Evolutionary conservation across 345 rosid genomes (phyloP).

Genomic region (Abelmoschus esculentus): DNA sequence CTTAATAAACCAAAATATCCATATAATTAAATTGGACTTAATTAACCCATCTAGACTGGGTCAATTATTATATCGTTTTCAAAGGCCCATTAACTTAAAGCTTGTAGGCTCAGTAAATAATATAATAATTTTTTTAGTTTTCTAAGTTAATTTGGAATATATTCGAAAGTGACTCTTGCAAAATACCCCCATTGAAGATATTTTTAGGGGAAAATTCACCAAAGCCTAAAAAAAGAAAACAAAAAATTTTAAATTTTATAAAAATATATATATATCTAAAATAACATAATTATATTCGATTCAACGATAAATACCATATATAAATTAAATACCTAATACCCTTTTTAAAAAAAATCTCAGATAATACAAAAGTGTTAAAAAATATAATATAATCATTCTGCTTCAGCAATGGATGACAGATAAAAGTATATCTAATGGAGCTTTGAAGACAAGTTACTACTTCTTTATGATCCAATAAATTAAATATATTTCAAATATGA

Average conservation of each 20-base stretch:
- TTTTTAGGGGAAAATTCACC: neutral
- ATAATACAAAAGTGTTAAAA: neutral
- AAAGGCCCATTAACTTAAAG: too few species aligned
- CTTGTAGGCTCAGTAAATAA: too few species aligned
- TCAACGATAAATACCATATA: neutral
- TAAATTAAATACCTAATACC: neutral
- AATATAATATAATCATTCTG: slow-evolving; percentile 9
- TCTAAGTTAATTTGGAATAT: neutral
- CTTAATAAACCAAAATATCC: too few species aligned
- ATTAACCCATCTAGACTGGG: too few species aligned
- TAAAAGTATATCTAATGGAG: neutral
- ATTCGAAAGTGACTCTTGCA: neutral
- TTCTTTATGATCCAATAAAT: neutral
- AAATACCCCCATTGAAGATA: neutral
- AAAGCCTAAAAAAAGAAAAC: neutral
- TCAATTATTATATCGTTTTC: too few species aligned
- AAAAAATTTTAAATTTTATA: neutral
- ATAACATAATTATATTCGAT: too few species aligned
- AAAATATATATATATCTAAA: too few species aligned
- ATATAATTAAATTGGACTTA: too few species aligned
- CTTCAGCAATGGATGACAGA: slow-evolving; percentile 10
- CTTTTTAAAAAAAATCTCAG: neutral
- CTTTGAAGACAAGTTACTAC: slow-evolving; percentile 9
- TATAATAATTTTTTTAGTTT: too few species aligned
- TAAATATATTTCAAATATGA: neutral